Evolutionary conservation across 1,284 basidiomycete genomes (phyloP).

Genomic region (Cutaneotrichosporon cutaneum): DNA sequence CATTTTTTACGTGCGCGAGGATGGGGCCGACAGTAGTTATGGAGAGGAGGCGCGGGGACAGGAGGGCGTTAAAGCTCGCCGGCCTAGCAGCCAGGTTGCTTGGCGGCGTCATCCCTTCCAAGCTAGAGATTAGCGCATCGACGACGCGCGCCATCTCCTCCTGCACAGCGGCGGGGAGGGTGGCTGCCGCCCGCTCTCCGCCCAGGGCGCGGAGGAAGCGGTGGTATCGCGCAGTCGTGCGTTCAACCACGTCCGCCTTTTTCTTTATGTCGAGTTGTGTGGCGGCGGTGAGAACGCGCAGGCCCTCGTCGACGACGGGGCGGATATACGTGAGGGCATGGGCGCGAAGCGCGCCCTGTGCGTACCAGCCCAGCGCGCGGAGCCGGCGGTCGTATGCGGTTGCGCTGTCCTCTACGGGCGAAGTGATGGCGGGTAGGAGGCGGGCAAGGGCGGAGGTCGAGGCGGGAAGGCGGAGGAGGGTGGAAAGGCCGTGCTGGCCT

Average conservation of each 20-base stretch:
- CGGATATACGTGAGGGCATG: conserved; percentile 5
- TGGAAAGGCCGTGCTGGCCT: not conserved
- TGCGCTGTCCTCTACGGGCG: not conserved
- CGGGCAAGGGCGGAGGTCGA: not conserved
- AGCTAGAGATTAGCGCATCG: not conserved
- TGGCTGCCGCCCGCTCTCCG: not conserved
- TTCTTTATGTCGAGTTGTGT: not conserved
- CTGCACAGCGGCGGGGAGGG: not conserved
- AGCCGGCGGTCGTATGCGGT: not conserved
- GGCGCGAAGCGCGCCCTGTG: not conserved
- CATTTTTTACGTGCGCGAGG: not conserved
- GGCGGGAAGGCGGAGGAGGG: conserved; percentile 2
- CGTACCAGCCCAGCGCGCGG: not conserved
- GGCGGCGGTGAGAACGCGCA: not conserved
- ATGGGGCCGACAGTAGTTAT: not conserved
- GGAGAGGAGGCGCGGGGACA: conserved; percentile 4
- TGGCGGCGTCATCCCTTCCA: not conserved
- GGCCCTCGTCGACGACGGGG: not conserved
- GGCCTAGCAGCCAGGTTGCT: not conserved
- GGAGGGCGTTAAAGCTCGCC: conserved; percentile 1
- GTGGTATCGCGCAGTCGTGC: conserved; percentile 3
- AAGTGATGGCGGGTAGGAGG: not conserved
- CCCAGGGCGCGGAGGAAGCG: conserved; percentile 5
- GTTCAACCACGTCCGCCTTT: not conserved
- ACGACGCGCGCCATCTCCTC: not conserved